A percentile compares a stretch with the other conserved stretches of the same genome.
phyloP scores from a whole-genome alignment of 352 stramenopile genomes.

The Albugo laibachii region DNA sequence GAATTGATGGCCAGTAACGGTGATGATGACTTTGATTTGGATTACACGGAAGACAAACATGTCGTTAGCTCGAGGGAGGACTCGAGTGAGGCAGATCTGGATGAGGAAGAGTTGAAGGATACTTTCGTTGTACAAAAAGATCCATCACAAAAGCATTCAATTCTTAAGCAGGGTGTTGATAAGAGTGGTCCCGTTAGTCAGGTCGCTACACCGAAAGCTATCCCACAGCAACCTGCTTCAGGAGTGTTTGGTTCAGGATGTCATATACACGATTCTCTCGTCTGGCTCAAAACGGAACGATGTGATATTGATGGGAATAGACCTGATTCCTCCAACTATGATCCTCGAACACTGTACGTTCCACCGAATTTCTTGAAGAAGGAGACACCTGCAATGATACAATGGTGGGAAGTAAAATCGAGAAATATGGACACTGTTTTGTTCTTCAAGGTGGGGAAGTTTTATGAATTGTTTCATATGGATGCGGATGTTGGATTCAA shows the following conservation, averaged over 20 bases:
- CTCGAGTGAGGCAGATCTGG: background rate
- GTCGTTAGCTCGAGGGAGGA: background rate
- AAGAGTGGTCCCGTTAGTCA: too few relatives aligned
- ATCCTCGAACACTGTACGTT: conserved; percentile 85
- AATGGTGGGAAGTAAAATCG: conserved; percentile 98
- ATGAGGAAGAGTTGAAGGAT: background rate
- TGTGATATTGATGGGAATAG: conserved; percentile 77
- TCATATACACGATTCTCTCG: conserved; percentile 83
- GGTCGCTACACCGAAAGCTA: too few relatives aligned
- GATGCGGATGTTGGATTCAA: conserved; percentile 96
- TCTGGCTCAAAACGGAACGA: conserved; percentile 76
- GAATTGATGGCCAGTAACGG: too few relatives aligned
- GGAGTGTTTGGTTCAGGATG: conserved; percentile 32
- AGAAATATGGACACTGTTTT: conserved; percentile 96
- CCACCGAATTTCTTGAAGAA: conserved; percentile 74
- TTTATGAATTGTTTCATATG: conserved; percentile 95
- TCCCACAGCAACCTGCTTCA: background rate
- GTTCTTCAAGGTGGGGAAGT: conserved; percentile 98
- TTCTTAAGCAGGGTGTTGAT: too few relatives aligned
- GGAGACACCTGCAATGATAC: conserved; percentile 88
- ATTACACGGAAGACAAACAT: too few relatives aligned
- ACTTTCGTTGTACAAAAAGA: background rate
- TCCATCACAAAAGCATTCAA: too few relatives aligned
- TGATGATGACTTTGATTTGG: too few relatives aligned
- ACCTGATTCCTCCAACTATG: conserved; percentile 75